Percentiles rank a stretch among this genome's conserved stretches.
Conservation (phyloP, 164 flowering plant genomes). For the Cinnamomum chago region DNA sequence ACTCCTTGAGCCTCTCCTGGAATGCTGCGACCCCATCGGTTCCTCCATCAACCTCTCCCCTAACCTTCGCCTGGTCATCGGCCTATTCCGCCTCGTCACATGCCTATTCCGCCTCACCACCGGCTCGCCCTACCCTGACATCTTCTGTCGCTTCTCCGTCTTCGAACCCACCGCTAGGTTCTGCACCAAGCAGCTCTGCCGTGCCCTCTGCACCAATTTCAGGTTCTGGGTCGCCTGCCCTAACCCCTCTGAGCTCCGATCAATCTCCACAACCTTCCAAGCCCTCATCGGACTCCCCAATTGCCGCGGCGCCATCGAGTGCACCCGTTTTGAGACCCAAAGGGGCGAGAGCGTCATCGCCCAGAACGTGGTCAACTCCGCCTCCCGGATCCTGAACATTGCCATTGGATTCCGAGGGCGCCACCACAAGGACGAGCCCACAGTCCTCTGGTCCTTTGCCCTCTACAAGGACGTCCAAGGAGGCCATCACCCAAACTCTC, state of each 20-base stretch:
- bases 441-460: conserved; percentile 44
- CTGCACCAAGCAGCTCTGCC: conserved; percentile 71
- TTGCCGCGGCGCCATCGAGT: conserved; percentile 63
- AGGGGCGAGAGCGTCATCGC: conserved; percentile 34
- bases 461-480: conserved; percentile 50
- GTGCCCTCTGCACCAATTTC: conserved; percentile 82
- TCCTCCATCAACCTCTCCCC: conserved; percentile 54
- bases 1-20: conserved; percentile 80
- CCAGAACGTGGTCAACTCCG: conserved; percentile 66
- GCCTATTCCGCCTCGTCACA: too few relatives aligned
- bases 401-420: conserved; percentile 55
- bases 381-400: conserved; percentile 57
- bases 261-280: conserved; percentile 43
- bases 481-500: conserved; percentile 33
- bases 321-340: conserved; percentile 33
- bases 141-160: conserved; percentile 48
- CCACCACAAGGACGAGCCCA: conserved; percentile 31
- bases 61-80: conserved; percentile 64
- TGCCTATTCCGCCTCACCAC: too few relatives aligned
- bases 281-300: conserved; percentile 46
- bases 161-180: conserved; percentile 49
- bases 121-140: conserved; percentile 51
- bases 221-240: conserved; percentile 83
- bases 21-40: conserved; percentile 75
- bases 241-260: conserved; percentile 31